phyloP scores from a whole-genome alignment of 2,329 filamentous ascomycete species.

The Harringtonia aguacate region DNA sequence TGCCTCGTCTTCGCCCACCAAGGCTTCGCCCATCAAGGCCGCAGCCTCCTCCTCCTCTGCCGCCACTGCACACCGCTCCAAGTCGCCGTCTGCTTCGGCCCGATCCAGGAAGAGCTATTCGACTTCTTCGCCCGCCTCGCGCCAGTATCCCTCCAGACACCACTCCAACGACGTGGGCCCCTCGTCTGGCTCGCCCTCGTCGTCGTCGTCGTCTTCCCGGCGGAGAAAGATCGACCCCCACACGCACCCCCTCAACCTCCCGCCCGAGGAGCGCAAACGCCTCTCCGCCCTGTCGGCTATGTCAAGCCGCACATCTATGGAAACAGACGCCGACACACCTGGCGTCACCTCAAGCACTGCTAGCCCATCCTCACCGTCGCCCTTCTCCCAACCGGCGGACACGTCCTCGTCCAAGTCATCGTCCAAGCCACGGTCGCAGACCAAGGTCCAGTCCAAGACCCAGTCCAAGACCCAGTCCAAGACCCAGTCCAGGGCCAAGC shows the following conservation, averaged over 20 bases:
- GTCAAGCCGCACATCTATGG: constrained; percentile 59
- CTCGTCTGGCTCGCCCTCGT: not conserved
- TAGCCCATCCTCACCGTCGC: constrained; percentile 26
- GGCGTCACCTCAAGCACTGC: constrained; percentile 22
- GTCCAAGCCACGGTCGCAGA: too few relatives aligned
- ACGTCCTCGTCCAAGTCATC: constrained; percentile 11
- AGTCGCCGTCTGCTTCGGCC: not conserved
- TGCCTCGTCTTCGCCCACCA: constrained; percentile 9
- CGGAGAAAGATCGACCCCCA: constrained; percentile 52
- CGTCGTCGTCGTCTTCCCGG: constrained; percentile 30
- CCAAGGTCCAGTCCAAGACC: not conserved
- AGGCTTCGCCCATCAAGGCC: constrained; percentile 5
- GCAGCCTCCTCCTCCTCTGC: constrained; percentile 2
- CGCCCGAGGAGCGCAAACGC: constrained; percentile 76
- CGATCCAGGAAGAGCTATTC: not conserved
- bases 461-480: constrained; percentile 1
- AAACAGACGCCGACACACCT: constrained; percentile 58
- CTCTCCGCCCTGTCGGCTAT: constrained; percentile 56
- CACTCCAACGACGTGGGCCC: not conserved
- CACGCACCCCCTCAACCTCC: constrained; percentile 81
- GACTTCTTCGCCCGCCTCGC: constrained; percentile 1
- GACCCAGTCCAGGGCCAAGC: not conserved
- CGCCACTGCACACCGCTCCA: not conserved
- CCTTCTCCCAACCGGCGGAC: constrained; percentile 23
- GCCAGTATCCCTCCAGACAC: constrained; percentile 1